Evolutionary conservation across 148 eudicot genomes (phyloP).

Genomic region (Silene uniflora): DNA sequence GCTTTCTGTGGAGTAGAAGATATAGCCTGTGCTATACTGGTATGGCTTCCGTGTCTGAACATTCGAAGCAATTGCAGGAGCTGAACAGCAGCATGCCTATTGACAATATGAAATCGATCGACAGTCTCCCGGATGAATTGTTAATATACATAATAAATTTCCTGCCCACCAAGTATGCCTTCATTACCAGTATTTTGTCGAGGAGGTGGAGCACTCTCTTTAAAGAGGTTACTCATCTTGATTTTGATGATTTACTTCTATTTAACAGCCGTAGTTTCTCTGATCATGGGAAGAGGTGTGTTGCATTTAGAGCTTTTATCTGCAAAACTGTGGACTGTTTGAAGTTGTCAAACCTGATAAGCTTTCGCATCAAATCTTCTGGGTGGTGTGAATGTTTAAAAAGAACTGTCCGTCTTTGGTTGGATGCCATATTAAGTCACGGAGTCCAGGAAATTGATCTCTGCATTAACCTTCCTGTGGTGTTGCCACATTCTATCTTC

Average conservation of each 20-base stretch:
- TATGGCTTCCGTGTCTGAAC: neutral
- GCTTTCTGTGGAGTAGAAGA: neutral
- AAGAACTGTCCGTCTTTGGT: neutral
- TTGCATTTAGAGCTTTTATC: neutral
- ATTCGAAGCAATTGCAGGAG: neutral
- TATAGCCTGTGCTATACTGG: neutral
- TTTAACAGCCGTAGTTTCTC: neutral
- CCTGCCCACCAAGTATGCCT: neutral
- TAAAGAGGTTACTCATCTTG: neutral
- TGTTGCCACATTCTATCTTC: neutral
- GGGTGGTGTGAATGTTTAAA: neutral
- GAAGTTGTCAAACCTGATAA: neutral
- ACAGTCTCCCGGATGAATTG: neutral
- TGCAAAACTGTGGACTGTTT: neutral
- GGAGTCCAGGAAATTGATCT: neutral
- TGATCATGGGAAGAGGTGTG: neutral
- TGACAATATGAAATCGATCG: neutral
- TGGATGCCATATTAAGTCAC: neutral
- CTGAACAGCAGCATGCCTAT: neutral
- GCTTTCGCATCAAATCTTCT: neutral
- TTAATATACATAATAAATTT: no score
- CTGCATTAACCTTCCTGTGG: neutral
- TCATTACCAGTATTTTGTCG: neutral
- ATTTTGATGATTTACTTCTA: no score
- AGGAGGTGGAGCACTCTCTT: neutral